phyloP scores from a whole-genome alignment of 192 early-diverging fungal genomes.

The Rhizophagus sp. region DNA sequence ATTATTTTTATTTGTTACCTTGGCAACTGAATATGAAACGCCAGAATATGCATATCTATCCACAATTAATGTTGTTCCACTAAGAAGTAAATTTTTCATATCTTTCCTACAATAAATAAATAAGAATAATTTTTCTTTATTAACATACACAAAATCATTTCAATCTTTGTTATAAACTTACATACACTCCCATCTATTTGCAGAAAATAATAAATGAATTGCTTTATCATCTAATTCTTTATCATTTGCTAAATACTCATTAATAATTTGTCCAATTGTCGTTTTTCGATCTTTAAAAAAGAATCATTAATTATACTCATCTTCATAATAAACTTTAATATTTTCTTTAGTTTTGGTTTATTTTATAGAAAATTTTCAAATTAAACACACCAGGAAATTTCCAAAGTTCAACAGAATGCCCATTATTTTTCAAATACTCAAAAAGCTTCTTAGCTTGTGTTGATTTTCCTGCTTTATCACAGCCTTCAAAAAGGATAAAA shows the following conservation, averaged over 20 bases:
- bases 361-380: background rate
- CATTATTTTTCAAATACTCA: slow-evolving; percentile 46
- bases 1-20: slow-evolving; percentile 47
- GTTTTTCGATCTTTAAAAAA: slow-evolving; percentile 75
- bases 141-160: background rate
- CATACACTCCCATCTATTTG: slow-evolving; percentile 94
- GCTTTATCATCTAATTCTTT: slow-evolving; percentile 76
- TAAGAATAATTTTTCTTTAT: background rate
- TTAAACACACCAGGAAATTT: slow-evolving; percentile 79
- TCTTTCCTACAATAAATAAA: background rate
- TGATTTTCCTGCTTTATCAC: slow-evolving; percentile 92
- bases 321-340: too few relatives aligned
- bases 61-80: slow-evolving; percentile 78
- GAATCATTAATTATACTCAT: background rate
- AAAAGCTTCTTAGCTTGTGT: slow-evolving; percentile 80
- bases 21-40: slow-evolving; percentile 88
- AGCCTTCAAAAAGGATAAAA: slow-evolving; percentile 92
- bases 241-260: slow-evolving; percentile 75
- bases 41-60: slow-evolving; percentile 98
- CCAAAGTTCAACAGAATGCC: slow-evolving; percentile 53
- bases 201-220: slow-evolving; percentile 92
- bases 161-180: slow-evolving; percentile 34
- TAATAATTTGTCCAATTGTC: slow-evolving; percentile 87
- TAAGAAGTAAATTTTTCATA: slow-evolving; percentile 13
- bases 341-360: too few relatives aligned